phyloP scores from a whole-genome alignment of 805 yeast genomes.

The Kazachstania viticola region DNA sequence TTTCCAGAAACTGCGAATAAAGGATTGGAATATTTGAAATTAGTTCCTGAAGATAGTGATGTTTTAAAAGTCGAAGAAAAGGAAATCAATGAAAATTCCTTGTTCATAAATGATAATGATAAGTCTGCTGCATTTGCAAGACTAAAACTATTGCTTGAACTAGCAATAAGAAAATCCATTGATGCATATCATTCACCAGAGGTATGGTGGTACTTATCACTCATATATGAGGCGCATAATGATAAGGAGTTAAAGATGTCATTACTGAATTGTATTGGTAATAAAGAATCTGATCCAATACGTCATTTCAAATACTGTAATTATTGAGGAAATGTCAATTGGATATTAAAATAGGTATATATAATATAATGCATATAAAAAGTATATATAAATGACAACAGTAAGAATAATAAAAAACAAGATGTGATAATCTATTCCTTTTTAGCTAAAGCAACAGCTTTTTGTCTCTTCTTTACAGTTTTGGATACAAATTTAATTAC shows the following conservation, averaged over 20 bases:
- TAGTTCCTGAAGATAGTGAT: not conserved
- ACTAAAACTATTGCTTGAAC: conserved; percentile 32
- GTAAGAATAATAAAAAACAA: too few relatives aligned
- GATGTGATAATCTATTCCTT: not conserved
- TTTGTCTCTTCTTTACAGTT: conserved; percentile 5
- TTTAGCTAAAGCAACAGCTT: conserved; percentile 4
- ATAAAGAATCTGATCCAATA: conserved; percentile 53
- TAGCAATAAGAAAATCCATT: conserved; percentile 24
- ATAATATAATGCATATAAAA: not conserved
- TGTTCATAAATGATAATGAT: conserved; percentile 46
- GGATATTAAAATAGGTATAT: too few relatives aligned
- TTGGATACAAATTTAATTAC: conserved; percentile 22
- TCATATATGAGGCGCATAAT: conserved; percentile 47
- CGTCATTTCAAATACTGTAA: conserved; percentile 27
- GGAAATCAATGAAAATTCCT: not conserved
- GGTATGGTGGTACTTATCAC: conserved; percentile 57
- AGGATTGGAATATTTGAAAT: conserved; percentile 3
- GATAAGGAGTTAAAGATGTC: conserved; percentile 37
- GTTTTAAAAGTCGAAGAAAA: not conserved
- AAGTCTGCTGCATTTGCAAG: conserved; percentile 49
- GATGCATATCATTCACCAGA: conserved; percentile 42
- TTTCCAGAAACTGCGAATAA: conserved; percentile 27
- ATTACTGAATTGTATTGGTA: conserved; percentile 52
- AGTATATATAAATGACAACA: too few relatives aligned
- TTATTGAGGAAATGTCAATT: conserved; percentile 6